Evolutionary conservation across 2,329 filamentous ascomycete genomes (phyloP), one percentile per base, ranked within the genome.

Genomic region (Ophiostoma triangulosporum): DNA sequence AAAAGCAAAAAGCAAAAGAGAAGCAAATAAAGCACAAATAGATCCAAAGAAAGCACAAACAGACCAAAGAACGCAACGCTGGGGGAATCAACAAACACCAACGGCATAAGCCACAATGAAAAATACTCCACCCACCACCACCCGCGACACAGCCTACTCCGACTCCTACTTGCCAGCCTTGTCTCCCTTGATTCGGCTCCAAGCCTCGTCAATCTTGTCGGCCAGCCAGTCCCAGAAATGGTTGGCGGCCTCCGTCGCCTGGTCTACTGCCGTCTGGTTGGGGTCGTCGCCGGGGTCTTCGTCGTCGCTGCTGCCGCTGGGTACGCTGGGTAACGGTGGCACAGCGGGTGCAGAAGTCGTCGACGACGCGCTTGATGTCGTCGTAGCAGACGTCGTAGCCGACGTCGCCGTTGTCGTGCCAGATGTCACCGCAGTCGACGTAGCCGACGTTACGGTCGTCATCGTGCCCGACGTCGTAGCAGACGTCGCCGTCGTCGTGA

Each of bases 191-290:
- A 76, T 64, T 59, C 73, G 72, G 35, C 67, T 64, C 73, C 72
- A 76, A 22, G 70, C 64, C 32, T 71, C 64, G 31, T 65, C 67
- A 12, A 77, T 61, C 57, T 76, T 71, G 33, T 69, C 71, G 2
- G 68, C 71, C 12, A 79, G 59, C 76, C 76, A 79, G 49, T 73
- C 66, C 73, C 74, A 78, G 32, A 73, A 67, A 4, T 65, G 64
- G 56, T 72, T 62, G 15, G 66, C 60, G 2, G 60, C 57, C 6
- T 61, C 56, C 20, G 60, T 60, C 27, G 62, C 55, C n/a, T 64
- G 62, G 32, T 65, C 62, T 1, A 65, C 59, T 6, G 64, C 59
- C 3, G 62, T 61, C 4, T 65, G 61, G 43, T 62, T 32, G 26
- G 46, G 11, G 29, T 29, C 35, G 15, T 20, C 9, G 32, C 14